Evolutionary conservation across 208 protist genomes (phyloP), one percentile per base, ranked within the genome.

Genomic region (Trypanosomatidae sp.): DNA sequence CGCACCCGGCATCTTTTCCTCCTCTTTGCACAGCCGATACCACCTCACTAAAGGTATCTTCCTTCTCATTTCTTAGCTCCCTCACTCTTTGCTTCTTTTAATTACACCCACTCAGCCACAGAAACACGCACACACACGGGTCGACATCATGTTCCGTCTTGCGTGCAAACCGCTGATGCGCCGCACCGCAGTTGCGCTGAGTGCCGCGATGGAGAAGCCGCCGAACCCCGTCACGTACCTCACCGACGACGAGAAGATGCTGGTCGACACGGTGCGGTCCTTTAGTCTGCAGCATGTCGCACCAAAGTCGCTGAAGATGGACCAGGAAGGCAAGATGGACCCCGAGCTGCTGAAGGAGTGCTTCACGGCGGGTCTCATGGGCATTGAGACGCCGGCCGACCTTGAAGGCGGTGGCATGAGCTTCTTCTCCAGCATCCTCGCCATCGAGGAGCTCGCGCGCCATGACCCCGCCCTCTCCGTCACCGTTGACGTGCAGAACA

Each of bases 401-500:
- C 82, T 84, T 50, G 89, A 83, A 1, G 93, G 93, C n/a, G 80
- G 84, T 19, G 93, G 84, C 13, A 84, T 93, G 80, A 80, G 59
- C 53, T 95, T 97, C 83, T 88, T 95, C 68, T 82, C 71, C 22
- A 92, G 80, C 56, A 92, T 97, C 55, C 65, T 95, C 12, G 93
- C 91, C 8, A 94, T 95, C 73, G 93, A 97, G 80, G 91, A 97
- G 73, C 62, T 96, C 1, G 93, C 96, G 12, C 93, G 91, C 33
- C 82, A 94, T 49, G 95, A 98, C 76, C 90, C 93, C 3, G 79
- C 92, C 15, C 76, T 98, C 30, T 87, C 88, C 2, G 91, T 97
- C 28, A 89, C 90, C 44, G 90, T 97, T 1, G 94, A 98, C 74
- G 93, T 98, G 33, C 95, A 98, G 62, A 97, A 96, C 78, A 98